Percentiles rank a stretch among this genome's conserved stretches.
Evolutionary conservation across 495 filamentous ascomycete species (phyloP).

Genomic region (Penicillium atrosanguineum): DNA sequence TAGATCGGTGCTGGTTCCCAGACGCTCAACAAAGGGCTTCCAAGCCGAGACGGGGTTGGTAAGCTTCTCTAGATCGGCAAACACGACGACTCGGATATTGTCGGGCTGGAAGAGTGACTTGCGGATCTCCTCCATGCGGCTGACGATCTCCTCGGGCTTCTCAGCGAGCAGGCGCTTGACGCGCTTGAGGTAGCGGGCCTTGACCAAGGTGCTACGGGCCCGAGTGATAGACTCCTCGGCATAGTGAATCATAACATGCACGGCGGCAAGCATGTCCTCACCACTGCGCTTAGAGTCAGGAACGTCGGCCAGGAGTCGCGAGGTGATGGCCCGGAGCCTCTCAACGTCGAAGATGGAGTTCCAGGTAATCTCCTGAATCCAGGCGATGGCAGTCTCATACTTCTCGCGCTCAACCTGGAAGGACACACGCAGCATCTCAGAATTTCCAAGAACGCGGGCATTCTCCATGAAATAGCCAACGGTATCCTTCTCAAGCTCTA

Average conservation of each 20-base stretch:
- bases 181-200: slow-evolving; percentile 82
- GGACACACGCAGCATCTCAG: slow-evolving; percentile 74
- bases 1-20: slow-evolving; percentile 48
- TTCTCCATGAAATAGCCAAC: slow-evolving; percentile 72
- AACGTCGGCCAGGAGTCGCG: slow-evolving; percentile 85
- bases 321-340: slow-evolving; percentile 78
- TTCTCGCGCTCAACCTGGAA: slow-evolving; percentile 87
- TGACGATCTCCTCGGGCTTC: slow-evolving; percentile 67
- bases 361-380: slow-evolving; percentile 84
- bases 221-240: slow-evolving; percentile 68
- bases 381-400: slow-evolving; percentile 76
- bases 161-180: slow-evolving; percentile 72
- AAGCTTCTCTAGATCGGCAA: slow-evolving; percentile 77
- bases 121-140: slow-evolving; percentile 73
- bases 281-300: slow-evolving; percentile 91
- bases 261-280: slow-evolving; percentile 62
- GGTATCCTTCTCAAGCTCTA: slow-evolving; percentile 85
- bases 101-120: slow-evolving; percentile 69
- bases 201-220: slow-evolving; percentile 79
- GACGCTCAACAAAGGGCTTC: slow-evolving; percentile 58
- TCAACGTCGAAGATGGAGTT: slow-evolving; percentile 81
- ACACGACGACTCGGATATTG: slow-evolving; percentile 82
- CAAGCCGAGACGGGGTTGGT: slow-evolving; percentile 78
- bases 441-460: slow-evolving; percentile 65
- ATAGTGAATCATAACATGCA: slow-evolving; percentile 78